Percentiles rank a stretch among this genome's conserved stretches.
These are phyloP conservation scores for Cryptosporidium bovis DNA, from an alignment of 169 alveolate species.

Conservation along the genomic window DNA sequence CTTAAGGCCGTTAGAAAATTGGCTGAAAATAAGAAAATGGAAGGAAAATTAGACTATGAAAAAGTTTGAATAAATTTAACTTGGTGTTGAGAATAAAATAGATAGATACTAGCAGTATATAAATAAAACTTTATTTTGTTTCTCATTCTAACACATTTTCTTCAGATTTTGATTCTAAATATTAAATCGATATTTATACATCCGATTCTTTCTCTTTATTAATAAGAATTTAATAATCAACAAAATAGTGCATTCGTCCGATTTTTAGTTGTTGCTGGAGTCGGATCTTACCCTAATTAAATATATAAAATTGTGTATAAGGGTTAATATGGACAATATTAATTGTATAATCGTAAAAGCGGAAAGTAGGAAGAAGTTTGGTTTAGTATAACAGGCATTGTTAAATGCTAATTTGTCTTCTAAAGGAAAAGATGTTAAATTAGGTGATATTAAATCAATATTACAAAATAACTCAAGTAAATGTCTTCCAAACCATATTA, in stretches of 20 bases:
- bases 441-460: constrained; percentile 23
- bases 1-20: constrained; percentile 96
- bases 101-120: not conserved
- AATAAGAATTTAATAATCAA: not conserved
- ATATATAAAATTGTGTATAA: constrained; percentile 13
- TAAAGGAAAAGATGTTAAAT: constrained; percentile 8
- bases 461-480: constrained; percentile 47
- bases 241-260: not conserved
- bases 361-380: constrained; percentile 36
- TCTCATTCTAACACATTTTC: not conserved
- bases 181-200: no score
- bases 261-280: not conserved
- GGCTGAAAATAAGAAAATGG: constrained; percentile 95
- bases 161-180: not conserved
- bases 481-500: constrained; percentile 70
- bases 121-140: not conserved
- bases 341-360: constrained; percentile 17
- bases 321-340: constrained; percentile 3
- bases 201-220: no score
- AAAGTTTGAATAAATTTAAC: constrained; percentile 76
- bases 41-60: constrained; percentile 94
- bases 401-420: constrained; percentile 42
- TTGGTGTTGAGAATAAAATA: not conserved
- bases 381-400: constrained; percentile 61
- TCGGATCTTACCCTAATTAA: constrained; percentile 34